phyloP scores from a whole-genome alignment of 2,329 filamentous ascomycete genomes.

The Beauveria pseudobassiana region DNA sequence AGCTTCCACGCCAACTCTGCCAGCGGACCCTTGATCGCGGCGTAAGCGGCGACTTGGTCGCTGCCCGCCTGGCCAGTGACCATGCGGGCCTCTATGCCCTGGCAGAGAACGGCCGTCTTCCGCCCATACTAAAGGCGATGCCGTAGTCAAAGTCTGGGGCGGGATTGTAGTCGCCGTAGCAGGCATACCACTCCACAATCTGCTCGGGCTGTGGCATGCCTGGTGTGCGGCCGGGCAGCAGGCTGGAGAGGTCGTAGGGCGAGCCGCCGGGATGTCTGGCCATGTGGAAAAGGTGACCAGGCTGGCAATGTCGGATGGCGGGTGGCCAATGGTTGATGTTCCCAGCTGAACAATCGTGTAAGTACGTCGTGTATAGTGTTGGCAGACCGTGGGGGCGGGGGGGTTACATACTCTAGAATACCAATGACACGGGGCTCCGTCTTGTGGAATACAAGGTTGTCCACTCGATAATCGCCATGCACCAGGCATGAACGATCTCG shows the following conservation, averaged over 20 bases:
- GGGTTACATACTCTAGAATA: slow-evolving; percentile 60
- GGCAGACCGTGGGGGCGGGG: background rate
- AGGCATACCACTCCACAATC: slow-evolving; percentile 34
- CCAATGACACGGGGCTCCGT: slow-evolving; percentile 75
- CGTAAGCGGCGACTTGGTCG: slow-evolving; percentile 68
- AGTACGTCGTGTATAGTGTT: slow-evolving; percentile 10
- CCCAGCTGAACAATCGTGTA: slow-evolving; percentile 49
- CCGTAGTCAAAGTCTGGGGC: slow-evolving; percentile 53
- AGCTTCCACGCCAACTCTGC: slow-evolving; percentile 73
- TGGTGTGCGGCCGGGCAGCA: slow-evolving; percentile 54
- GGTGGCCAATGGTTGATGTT: slow-evolving; percentile 91
- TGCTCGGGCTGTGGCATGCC: slow-evolving; percentile 48
- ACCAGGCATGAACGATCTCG: slow-evolving; percentile 64
- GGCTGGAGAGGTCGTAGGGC: slow-evolving; percentile 27
- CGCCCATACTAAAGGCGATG: slow-evolving; percentile 55
- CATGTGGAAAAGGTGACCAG: slow-evolving; percentile 31
- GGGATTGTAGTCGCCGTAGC: slow-evolving; percentile 62
- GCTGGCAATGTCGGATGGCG: slow-evolving; percentile 75
- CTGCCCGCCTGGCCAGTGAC: slow-evolving; percentile 85
- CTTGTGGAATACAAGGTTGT: slow-evolving; percentile 74
- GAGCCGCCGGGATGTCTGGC: background rate
- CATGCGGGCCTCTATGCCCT: slow-evolving; percentile 87
- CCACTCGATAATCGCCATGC: slow-evolving; percentile 85
- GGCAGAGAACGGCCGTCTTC: slow-evolving; percentile 55
- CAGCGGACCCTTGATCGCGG: slow-evolving; percentile 59